Evolutionary conservation across 2,329 filamentous ascomycete genomes (phyloP).

Genomic region (Microdochium bolleyi): DNA sequence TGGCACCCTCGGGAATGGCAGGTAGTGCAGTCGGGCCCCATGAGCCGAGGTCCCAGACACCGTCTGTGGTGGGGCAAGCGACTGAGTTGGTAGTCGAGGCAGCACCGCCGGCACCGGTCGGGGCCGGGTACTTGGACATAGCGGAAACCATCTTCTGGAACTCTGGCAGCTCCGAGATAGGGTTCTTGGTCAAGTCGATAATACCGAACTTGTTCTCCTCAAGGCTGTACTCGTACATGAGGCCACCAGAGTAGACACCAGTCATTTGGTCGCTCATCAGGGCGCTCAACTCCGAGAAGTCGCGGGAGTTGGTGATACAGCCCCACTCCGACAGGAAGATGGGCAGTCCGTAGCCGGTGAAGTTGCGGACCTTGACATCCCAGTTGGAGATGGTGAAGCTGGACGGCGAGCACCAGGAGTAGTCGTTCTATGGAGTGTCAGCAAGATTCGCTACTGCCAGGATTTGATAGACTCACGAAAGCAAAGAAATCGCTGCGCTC

Average conservation of each 20-base stretch:
- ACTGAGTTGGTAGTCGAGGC: constrained; percentile 35
- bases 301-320: constrained; percentile 73
- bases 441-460: too few species aligned
- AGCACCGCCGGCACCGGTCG: constrained; percentile 42
- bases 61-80: constrained; percentile 40
- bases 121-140: constrained; percentile 38
- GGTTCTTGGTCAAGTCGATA: constrained; percentile 52
- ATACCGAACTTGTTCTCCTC: constrained; percentile 77
- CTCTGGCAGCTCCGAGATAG: constrained; percentile 51
- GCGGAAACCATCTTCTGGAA: constrained; percentile 48
- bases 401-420: constrained; percentile 72
- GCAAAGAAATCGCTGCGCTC: constrained; percentile 83
- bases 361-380: constrained; percentile 83
- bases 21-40: constrained; percentile 36
- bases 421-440: constrained; percentile 53
- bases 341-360: constrained; percentile 77
- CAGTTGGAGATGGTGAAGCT: constrained; percentile 67
- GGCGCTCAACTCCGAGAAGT: constrained; percentile 71
- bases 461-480: constrained; percentile 36
- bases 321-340: constrained; percentile 96
- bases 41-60: constrained; percentile 40
- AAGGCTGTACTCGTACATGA: constrained; percentile 90
- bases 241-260: constrained; percentile 83
- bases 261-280: constrained; percentile 84
- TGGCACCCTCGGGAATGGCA: constrained; percentile 39